phyloP scores from a whole-genome alignment of 306 rosid species.

The Pachyrhizus erosus region DNA sequence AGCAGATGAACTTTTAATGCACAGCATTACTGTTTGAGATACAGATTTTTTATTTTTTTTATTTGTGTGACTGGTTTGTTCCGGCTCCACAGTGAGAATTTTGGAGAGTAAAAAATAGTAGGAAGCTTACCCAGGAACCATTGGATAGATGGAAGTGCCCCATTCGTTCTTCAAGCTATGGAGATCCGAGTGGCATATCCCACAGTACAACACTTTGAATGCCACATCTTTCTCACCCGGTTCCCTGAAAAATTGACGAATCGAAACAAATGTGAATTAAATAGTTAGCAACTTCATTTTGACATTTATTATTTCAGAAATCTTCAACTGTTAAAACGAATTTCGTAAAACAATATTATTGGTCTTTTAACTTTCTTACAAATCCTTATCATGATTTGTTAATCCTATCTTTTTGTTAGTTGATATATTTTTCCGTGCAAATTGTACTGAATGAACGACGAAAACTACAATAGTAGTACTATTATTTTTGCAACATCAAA shows the following conservation, averaged over 20 bases:
- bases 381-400: too few relatives aligned
- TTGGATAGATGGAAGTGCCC: conserved; percentile 47
- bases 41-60: too few relatives aligned
- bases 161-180: conserved; percentile 55
- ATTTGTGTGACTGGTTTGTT: background rate
- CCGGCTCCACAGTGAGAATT: background rate
- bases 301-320: too few relatives aligned
- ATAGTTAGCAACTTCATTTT: background rate
- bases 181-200: conserved; percentile 62
- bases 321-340: too few relatives aligned
- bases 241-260: conserved; percentile 28
- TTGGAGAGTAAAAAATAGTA: background rate
- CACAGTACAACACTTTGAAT: conserved; percentile 26
- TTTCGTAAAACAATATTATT: too few relatives aligned
- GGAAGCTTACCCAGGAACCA: conserved; percentile 56
- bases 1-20: background rate
- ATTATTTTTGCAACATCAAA: background rate
- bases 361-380: too few relatives aligned
- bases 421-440: too few relatives aligned
- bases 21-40: background rate
- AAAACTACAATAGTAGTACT: too few relatives aligned
- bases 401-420: too few relatives aligned
- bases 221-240: conserved; percentile 26
- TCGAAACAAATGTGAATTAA: background rate
- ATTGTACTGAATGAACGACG: too few relatives aligned